Evolutionary conservation across 2,329 filamentous ascomycete species (phyloP), one percentile per base, ranked within the genome.

Genomic region (Fusarium lyarnte): DNA sequence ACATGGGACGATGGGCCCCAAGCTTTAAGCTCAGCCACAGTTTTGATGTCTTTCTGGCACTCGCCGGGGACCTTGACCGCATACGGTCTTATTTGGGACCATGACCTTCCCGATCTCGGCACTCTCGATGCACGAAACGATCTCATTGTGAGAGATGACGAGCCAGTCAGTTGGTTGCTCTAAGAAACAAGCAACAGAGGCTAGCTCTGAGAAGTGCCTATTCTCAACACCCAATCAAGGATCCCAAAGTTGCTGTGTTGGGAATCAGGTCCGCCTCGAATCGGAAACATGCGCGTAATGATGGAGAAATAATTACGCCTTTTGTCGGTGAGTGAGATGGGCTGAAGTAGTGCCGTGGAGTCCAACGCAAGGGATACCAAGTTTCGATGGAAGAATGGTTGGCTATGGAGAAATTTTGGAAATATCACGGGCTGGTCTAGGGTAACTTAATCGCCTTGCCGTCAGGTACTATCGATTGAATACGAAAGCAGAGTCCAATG

Each of bases 11-110:
- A 74, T 4, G 88, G 86, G 43, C 82, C 83, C 81, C 84, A 87
- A 36, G 85, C 84, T 57, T 92, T 85, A 16, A 93, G 82, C 58
- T 85, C 84, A n/a, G 89, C 87, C 45, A 91, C 78, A 3, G 87
- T 85, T 58, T 76, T 81, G 66, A 86, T 81, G 64, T 81, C 74
- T 47, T 73, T 77, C 73, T 76, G 77, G 33, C 65, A 58, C 53
- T 78, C 70, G 49, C 71, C 71, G 58, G 72, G 73, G 5, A 81
- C 70, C 42, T 76, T 79, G 23, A 79, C 81, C n/a, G 82, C 82
- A 70, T 83, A 82, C 27, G 46, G 39, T 57, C 81, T 78, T 39
- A 31, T 38, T 25, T 57, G 43, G 43, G 41, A 36, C 58, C 57
- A 63, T 52, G 43, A 16, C 16, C 58, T 61, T 47, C 29, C 66